These are phyloP conservation scores for Effrenium voratum DNA, from an alignment of 73 alveolate species.

Conservation along the genomic window DNA sequence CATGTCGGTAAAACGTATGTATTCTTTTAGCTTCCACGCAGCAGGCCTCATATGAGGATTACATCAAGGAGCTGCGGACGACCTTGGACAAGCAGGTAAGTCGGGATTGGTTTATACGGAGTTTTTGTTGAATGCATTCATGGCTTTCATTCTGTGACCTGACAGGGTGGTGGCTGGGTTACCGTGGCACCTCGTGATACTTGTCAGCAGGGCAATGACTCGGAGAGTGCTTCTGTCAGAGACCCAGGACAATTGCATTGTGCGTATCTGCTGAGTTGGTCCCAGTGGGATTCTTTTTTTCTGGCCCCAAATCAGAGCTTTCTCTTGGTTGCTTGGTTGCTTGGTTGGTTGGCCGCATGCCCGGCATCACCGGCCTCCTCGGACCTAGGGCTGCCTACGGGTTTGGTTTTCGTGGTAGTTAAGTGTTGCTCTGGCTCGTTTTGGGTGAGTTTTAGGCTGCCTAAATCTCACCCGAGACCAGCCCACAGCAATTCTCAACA, in stretches of 20 bases:
- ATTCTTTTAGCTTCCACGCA: background rate
- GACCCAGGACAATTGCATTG: background rate
- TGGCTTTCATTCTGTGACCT: background rate
- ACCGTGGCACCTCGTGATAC: conserved; percentile 94
- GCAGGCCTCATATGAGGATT: conserved; percentile 82
- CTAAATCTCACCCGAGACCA: too few species aligned
- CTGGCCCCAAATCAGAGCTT: too few species aligned
- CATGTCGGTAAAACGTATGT: background rate
- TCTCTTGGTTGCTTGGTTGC: too few species aligned
- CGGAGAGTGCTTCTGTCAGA: conserved; percentile 74
- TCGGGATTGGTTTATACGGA: background rate
- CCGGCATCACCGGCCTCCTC: too few species aligned
- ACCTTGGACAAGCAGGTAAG: conserved; percentile 78
- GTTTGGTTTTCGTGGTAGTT: too few species aligned
- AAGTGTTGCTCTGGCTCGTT: too few species aligned
- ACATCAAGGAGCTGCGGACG: conserved; percentile 52
- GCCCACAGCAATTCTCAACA: too few species aligned
- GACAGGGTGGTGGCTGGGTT: conserved; percentile 94
- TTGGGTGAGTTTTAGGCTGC: too few species aligned
- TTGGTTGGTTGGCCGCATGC: too few species aligned
- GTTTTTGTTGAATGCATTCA: background rate
- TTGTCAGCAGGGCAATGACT: conserved; percentile 93
- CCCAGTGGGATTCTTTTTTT: too few species aligned
- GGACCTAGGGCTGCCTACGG: too few species aligned
- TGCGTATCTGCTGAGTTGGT: too few species aligned